A percentile compares a stretch with the other conserved stretches of the same genome.
phyloP scores from a whole-genome alignment of 768 basidiomycete species.

The Kwoniella sp. region DNA sequence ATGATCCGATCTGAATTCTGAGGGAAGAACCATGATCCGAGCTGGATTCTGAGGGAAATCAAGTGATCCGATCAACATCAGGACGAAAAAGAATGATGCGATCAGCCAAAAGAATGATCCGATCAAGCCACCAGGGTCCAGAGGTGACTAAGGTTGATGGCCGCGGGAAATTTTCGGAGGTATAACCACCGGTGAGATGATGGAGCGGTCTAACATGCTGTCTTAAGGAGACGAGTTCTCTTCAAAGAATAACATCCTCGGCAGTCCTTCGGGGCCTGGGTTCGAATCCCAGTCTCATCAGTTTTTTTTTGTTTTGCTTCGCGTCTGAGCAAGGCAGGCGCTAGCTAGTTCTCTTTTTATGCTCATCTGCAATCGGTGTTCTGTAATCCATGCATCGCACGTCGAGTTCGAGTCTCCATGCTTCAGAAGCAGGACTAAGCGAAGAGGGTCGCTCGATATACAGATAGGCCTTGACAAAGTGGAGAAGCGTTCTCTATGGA shows the following conservation, averaged over 20 bases:
- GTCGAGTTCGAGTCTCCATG: too few relatives aligned
- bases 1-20: not conserved
- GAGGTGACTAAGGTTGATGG: not conserved
- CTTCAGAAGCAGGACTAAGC: too few relatives aligned
- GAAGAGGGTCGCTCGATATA: too few relatives aligned
- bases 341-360: too few relatives aligned
- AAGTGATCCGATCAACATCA: not conserved
- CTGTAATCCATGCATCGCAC: too few relatives aligned
- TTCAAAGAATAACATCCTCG: slow-evolving; percentile 24
- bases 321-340: too few relatives aligned
- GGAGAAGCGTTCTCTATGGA: too few relatives aligned
- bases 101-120: not conserved
- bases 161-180: not conserved
- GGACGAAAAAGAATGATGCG: not conserved
- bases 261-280: slow-evolving; percentile 31
- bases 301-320: too few relatives aligned
- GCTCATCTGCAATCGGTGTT: too few relatives aligned
- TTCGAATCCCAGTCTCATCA: slow-evolving; percentile 31
- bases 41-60: not conserved
- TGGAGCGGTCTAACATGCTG: slow-evolving; percentile 30
- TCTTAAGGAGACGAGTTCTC: slow-evolving; percentile 24
- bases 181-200: slow-evolving; percentile 14
- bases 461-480: too few relatives aligned
- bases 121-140: not conserved
- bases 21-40: not conserved